Base-by-base conservation (phyloP, 495 filamentous ascomycete genomes). In the Xylaria grammica region DNA sequence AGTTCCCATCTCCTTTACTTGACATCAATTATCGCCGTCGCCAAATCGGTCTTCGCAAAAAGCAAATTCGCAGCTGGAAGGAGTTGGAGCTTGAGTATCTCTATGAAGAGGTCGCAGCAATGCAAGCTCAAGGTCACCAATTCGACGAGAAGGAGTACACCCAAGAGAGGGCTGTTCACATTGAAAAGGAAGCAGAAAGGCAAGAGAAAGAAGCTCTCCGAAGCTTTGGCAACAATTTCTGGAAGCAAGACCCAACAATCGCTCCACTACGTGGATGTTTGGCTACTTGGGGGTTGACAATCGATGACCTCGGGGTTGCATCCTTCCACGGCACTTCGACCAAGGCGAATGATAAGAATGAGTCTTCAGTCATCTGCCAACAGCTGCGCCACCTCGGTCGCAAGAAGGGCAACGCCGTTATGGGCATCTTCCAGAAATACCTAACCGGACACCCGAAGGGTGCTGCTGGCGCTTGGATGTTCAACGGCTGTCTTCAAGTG, bases 401-500 rank as follows among this genome's bases (percentile, higher is more conserved):
- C 54, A 87, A 88, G 77, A 97, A 97, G 86, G 95, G 95, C 70
- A 98, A 99, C 75, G 93, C 96, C 29, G 82, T 99, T 8, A 77
- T 98, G 63, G 95, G 95, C 79, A 94, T 99, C 75, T 99, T 98
- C 91, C 95, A 99, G 78, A 99, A 99, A 77, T 98, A 97, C 76
- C 88, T 99, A 42, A 99, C 95, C 17, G 95, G 95, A 70, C 95
- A 99, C 77, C 95, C 95, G 68, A 99, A 99, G 87, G 95, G 95
- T 88, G 94, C 95, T 71, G 95, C 95, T 53, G 95, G 95, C 77
- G 95, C 94, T 48, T 99, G 94, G 94, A 98, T 98, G 95, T 90
- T 98, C 84, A 99, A 99, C 81, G 95, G 95, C 65, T 92, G 91
- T 74, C 79, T 99, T 74, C 95, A 99, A 78, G 92, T 96, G 55